Evolutionary conservation across 2,329 filamentous ascomycete species (phyloP).

Genomic region (Sclerotinia nivalis): DNA sequence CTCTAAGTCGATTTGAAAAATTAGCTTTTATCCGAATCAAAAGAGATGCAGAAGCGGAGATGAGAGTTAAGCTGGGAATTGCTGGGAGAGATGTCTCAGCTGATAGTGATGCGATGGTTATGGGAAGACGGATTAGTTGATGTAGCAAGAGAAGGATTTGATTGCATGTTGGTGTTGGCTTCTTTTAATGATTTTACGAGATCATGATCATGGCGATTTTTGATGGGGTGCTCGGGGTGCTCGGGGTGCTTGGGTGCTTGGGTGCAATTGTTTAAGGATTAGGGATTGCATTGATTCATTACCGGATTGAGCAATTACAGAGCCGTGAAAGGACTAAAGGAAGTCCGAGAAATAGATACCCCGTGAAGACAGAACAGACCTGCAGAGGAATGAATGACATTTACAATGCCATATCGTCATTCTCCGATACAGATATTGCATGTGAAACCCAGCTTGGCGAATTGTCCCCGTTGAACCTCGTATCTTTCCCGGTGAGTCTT

Average conservation of each 20-base stretch:
- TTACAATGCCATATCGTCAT: slow-evolving; percentile 1
- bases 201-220: slow-evolving; percentile 13
- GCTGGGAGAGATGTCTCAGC: slow-evolving; percentile 25
- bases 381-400: neutral
- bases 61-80: slow-evolving; percentile 40
- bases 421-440: slow-evolving; percentile 4
- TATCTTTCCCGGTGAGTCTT: neutral
- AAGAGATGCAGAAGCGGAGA: slow-evolving; percentile 60
- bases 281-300: slow-evolving; percentile 6
- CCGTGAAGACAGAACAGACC: neutral
- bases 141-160: slow-evolving; percentile 69
- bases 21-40: slow-evolving; percentile 79
- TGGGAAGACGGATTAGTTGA: slow-evolving; percentile 54
- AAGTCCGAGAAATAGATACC: slow-evolving; percentile 18
- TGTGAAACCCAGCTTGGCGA: neutral
- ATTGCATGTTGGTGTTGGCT: slow-evolving; percentile 86
- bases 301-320: neutral
- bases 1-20: slow-evolving; percentile 84
- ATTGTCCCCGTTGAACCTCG: neutral
- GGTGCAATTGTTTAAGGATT: slow-evolving; percentile 15
- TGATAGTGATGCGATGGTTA: slow-evolving; percentile 36
- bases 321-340: slow-evolving; percentile 13
- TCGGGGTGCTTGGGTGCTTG: slow-evolving; percentile 4
- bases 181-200: slow-evolving; percentile 49
- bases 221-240: neutral